Evolutionary conservation across 805 yeast species (phyloP).

Genomic region (Ogataea degrootiae): DNA sequence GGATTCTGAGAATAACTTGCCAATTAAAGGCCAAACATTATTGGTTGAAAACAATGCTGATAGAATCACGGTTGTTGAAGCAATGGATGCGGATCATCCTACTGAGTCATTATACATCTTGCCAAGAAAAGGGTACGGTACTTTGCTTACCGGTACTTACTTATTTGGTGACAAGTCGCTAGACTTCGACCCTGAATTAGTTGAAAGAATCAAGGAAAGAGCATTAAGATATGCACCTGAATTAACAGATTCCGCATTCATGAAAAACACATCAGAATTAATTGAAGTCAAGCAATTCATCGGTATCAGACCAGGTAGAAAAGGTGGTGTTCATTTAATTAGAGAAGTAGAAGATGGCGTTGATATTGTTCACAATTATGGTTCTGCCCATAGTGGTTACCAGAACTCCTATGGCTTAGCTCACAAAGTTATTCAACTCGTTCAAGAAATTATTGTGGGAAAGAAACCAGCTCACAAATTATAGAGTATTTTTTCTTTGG

Average conservation of each 20-base stretch:
- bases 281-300: conserved; percentile 55
- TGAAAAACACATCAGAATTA: conserved; percentile 35
- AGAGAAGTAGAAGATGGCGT: conserved; percentile 22
- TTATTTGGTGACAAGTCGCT: conserved; percentile 19
- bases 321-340: conserved; percentile 49
- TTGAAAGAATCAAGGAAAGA: conserved; percentile 38
- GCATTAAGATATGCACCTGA: conserved; percentile 50
- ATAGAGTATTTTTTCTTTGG: background rate
- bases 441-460: conserved; percentile 14
- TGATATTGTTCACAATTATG: conserved; percentile 56
- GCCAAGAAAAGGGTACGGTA: conserved; percentile 67
- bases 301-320: conserved; percentile 67
- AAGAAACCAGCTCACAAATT: conserved; percentile 2
- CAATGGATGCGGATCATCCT: conserved; percentile 27
- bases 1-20: conserved; percentile 37
- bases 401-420: conserved; percentile 38
- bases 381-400: conserved; percentile 75
- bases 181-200: conserved; percentile 42
- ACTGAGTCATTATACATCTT: conserved; percentile 51
- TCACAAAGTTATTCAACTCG: conserved; percentile 18
- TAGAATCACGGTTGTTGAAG: conserved; percentile 31
- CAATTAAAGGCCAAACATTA: conserved; percentile 56
- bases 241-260: conserved; percentile 26
- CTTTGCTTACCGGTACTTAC: conserved; percentile 52
- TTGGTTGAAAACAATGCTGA: conserved; percentile 43